Evolutionary conservation across 2,329 filamentous ascomycete species (phyloP).

Genomic region (Epichloe sibirici): DNA sequence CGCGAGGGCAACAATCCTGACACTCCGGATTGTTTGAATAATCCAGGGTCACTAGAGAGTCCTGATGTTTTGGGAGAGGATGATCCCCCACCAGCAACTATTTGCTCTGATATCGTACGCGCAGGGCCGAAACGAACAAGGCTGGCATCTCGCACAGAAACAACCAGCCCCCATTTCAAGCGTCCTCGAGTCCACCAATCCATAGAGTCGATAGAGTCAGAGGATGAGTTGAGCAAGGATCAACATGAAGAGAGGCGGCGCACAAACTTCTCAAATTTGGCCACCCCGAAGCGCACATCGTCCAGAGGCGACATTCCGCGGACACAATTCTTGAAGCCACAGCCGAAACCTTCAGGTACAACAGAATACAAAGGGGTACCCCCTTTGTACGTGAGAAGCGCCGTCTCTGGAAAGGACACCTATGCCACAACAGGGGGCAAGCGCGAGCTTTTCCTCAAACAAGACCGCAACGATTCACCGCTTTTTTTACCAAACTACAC

Average conservation of each 20-base stretch:
- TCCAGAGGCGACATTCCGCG: constrained; percentile 17
- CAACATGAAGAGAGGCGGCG: constrained; percentile 8
- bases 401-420: constrained; percentile 13
- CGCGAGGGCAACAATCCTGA: neutral
- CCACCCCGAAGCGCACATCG: neutral
- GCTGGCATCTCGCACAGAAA: neutral
- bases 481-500: neutral
- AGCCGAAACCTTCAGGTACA: neutral
- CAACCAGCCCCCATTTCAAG: constrained; percentile 9
- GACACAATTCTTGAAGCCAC: constrained; percentile 11
- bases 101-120: constrained; percentile 13
- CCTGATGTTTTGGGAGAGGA: neutral
- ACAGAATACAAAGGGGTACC: neutral
- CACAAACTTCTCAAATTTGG: constrained; percentile 6
- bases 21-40: neutral
- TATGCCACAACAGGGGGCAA: constrained; percentile 2
- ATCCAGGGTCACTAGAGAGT: neutral
- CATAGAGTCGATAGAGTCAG: constrained; percentile 12
- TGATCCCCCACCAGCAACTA: constrained; percentile 9
- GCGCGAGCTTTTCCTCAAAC: constrained; percentile 2
- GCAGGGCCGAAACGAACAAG: constrained; percentile 4
- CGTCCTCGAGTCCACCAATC: constrained; percentile 2
- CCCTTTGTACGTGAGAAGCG: constrained; percentile 10
- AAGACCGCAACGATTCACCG: neutral
- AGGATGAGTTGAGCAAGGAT: constrained; percentile 18